These are phyloP conservation scores for Cymodocea nodosa DNA, from an alignment of 116 monocot species.

Conservation along the genomic window DNA sequence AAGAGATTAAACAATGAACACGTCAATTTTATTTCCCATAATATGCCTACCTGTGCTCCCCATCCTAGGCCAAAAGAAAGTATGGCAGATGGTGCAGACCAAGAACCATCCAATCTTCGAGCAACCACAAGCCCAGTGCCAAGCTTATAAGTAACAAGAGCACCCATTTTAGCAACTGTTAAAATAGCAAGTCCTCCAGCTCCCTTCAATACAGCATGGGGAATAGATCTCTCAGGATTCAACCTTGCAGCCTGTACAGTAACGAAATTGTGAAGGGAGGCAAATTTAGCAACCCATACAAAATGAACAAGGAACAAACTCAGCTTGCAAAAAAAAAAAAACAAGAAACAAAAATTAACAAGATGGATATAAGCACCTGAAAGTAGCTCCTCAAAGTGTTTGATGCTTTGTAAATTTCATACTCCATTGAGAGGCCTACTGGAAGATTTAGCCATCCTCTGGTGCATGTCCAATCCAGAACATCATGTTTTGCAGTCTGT, in stretches of 20 bases:
- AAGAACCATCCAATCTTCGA: constrained; percentile 69
- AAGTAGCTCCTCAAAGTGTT: constrained; percentile 63
- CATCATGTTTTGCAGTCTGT: constrained; percentile 93
- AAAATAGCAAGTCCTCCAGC: constrained; percentile 91
- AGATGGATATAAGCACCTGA: constrained; percentile 31
- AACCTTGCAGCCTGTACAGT: constrained; percentile 57
- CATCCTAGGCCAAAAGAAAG: constrained; percentile 88
- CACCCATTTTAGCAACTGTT: constrained; percentile 83
- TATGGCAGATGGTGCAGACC: constrained; percentile 98
- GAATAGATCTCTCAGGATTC: constrained; percentile 89
- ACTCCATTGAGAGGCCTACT: constrained; percentile 80
- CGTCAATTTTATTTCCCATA: background rate
- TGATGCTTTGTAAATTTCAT: constrained; percentile 92
- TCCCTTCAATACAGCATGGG: constrained; percentile 53
- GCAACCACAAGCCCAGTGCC: constrained; percentile 92
- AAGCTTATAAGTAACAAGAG: constrained; percentile 80
- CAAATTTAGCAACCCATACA: too few species aligned
- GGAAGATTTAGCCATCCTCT: constrained; percentile 95
- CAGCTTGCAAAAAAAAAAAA: too few species aligned
- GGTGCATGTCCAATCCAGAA: constrained; percentile 87
- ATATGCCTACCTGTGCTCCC: constrained; percentile 69
- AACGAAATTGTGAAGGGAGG: background rate
- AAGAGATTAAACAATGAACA: too few species aligned
- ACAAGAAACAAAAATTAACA: too few species aligned
- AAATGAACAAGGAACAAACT: too few species aligned